Percentiles rank a stretch among this genome's conserved stretches.
These are phyloP conservation scores for Phialemonium atrogriseum DNA, from an alignment of 2,329 filamentous ascomycete species.

Conservation along the genomic window DNA sequence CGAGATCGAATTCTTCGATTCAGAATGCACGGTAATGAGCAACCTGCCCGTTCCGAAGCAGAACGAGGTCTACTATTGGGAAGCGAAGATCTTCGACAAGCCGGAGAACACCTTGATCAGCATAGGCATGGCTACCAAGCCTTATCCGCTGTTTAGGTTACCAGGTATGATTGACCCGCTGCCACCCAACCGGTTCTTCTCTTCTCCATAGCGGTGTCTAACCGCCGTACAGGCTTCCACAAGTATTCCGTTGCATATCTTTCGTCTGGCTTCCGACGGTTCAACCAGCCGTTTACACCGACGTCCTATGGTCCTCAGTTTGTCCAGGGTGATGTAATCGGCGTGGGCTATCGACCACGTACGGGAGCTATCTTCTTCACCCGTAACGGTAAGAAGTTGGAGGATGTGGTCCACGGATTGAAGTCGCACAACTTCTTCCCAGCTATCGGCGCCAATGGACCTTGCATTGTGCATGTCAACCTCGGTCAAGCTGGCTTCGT, in stretches of 20 bases:
- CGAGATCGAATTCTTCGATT: conserved; percentile 98
- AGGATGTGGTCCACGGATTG: conserved; percentile 86
- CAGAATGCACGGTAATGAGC: conserved; percentile 93
- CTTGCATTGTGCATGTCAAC: conserved; percentile 89
- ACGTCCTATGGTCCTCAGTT: conserved; percentile 75
- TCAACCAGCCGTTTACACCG: conserved; percentile 83
- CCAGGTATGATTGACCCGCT: conserved; percentile 58
- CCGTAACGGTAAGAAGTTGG: conserved; percentile 92
- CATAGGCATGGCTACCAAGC: conserved; percentile 93
- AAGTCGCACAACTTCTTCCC: conserved; percentile 98
- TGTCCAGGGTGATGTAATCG: conserved; percentile 91
- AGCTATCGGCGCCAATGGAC: conserved; percentile 91
- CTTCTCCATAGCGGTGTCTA: conserved; percentile 1
- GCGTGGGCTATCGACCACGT: conserved; percentile 87
- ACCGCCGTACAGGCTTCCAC: conserved; percentile 61
- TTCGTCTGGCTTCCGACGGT: conserved; percentile 76
- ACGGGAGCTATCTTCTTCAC: conserved; percentile 97
- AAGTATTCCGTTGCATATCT: conserved; percentile 88
- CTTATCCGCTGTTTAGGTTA: conserved; percentile 88
- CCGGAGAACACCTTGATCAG: conserved; percentile 79
- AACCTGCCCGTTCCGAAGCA: conserved; percentile 96
- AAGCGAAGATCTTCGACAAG: conserved; percentile 97
- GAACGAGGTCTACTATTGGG: conserved; percentile 99
- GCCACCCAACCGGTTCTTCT: conserved; percentile 1
- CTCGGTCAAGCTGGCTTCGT: conserved; percentile 97